phyloP scores from a whole-genome alignment of 2,329 filamentous ascomycete genomes.

The Penicillium brasilianum region DNA sequence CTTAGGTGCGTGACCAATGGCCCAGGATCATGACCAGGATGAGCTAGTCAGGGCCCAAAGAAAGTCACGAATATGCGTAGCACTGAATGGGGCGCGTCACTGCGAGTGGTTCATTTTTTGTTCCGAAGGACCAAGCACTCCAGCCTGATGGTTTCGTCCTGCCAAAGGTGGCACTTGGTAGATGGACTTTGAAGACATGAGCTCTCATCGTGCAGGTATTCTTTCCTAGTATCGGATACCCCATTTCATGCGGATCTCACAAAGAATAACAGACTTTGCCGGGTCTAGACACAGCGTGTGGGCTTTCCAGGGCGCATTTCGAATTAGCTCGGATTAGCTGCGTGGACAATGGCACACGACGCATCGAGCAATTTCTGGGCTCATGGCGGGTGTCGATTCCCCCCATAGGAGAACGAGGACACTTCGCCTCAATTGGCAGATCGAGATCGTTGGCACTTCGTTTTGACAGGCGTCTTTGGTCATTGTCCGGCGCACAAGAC shows the following conservation, averaged over 20 bases:
- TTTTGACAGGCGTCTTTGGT: not conserved
- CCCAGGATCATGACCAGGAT: constrained; percentile 27
- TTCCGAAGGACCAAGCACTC: constrained; percentile 28
- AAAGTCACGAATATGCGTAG: constrained; percentile 29
- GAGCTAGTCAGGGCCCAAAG: constrained; percentile 26
- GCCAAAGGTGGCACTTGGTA: constrained; percentile 2
- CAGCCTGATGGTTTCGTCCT: constrained; percentile 17
- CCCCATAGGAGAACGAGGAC: not conserved
- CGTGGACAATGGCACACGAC: not conserved
- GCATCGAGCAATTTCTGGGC: not conserved
- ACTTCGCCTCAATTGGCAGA: too few relatives aligned
- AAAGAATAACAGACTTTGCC: not conserved
- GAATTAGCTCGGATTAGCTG: not conserved
- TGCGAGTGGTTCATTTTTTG: constrained; percentile 27
- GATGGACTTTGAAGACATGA: constrained; percentile 14
- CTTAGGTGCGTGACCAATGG: constrained; percentile 26
- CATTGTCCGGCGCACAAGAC: not conserved
- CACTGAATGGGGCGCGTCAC: constrained; percentile 18
- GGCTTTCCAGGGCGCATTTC: not conserved
- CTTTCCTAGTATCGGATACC: not conserved
- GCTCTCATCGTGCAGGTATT: constrained; percentile 15
- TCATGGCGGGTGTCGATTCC: not conserved
- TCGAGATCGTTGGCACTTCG: too few relatives aligned
- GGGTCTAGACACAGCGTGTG: too few relatives aligned
- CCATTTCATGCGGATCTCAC: not conserved